A percentile compares a stretch with the other conserved stretches of the same genome.
phyloP scores from a whole-genome alignment of 148 eudicot species.

The Bassia scoparia region DNA sequence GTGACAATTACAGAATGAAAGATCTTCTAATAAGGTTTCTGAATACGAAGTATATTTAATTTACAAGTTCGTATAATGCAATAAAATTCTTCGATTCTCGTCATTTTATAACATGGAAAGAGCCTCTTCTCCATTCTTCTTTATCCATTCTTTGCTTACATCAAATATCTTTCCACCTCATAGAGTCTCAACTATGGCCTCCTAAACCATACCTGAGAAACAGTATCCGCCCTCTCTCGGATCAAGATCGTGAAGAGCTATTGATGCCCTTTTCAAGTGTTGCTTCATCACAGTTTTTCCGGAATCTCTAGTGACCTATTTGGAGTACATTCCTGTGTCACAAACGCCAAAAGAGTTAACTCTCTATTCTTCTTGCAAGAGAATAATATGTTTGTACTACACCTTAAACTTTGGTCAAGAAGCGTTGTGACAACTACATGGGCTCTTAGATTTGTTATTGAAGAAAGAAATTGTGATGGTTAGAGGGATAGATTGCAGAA shows the following conservation, averaged over 20 bases:
- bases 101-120: conserved; percentile 51
- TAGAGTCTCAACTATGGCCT: conserved; percentile 55
- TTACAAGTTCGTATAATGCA: conserved; percentile 46
- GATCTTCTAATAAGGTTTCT: neutral
- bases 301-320: conserved; percentile 62
- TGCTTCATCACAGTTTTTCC: conserved; percentile 50
- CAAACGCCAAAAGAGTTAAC: too few relatives aligned
- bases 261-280: conserved; percentile 48
- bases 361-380: too few relatives aligned
- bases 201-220: conserved; percentile 60
- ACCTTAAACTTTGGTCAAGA: too few relatives aligned
- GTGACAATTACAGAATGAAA: neutral
- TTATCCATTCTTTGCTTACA: conserved; percentile 92
- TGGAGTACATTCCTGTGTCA: conserved; percentile 56
- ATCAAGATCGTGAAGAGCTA: conserved; percentile 46
- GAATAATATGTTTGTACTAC: too few relatives aligned
- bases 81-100: conserved; percentile 40
- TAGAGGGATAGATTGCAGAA: too few relatives aligned
- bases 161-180: conserved; percentile 62
- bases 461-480: too few relatives aligned
- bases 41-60: neutral
- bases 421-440: too few relatives aligned
- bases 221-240: conserved; percentile 56
- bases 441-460: too few relatives aligned
- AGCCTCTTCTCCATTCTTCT: conserved; percentile 61